phyloP scores from a whole-genome alignment of 306 rosid species.

The Argentina anserina region DNA sequence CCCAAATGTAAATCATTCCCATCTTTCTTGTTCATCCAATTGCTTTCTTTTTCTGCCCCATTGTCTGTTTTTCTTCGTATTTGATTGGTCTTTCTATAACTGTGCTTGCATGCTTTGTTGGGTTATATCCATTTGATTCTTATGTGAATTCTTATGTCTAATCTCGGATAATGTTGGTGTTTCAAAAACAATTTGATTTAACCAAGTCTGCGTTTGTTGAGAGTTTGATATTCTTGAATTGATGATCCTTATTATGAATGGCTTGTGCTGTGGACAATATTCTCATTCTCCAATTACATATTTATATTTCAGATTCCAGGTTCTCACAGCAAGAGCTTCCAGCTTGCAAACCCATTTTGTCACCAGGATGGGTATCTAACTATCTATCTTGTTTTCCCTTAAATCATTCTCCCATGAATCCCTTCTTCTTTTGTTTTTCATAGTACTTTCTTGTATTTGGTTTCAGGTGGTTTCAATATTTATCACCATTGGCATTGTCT shows the following conservation, averaged over 20 bases:
- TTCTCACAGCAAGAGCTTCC: slow-evolving; percentile 93
- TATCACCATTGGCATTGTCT: slow-evolving; percentile 50
- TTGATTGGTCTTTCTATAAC: too few species aligned
- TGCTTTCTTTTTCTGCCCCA: not conserved
- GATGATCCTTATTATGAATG: not conserved
- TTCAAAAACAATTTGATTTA: not conserved
- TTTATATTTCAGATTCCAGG: slow-evolving; percentile 62
- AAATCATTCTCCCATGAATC: not conserved
- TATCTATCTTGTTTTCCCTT: slow-evolving; percentile 23
- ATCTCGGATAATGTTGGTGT: not conserved
- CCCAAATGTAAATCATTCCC: slow-evolving; percentile 25
- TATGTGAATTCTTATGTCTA: not conserved
- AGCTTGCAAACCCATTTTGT: slow-evolving; percentile 89
- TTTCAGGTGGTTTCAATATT: slow-evolving; percentile 66
- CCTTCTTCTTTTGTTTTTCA: not conserved
- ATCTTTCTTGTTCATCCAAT: not conserved
- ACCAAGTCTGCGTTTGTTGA: not conserved
- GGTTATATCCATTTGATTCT: not conserved
- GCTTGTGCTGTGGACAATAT: not conserved
- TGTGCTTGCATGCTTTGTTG: not conserved
- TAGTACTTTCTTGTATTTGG: not conserved
- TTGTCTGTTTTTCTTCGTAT: not conserved
- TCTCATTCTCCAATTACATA: too few species aligned
- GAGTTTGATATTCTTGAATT: not conserved
- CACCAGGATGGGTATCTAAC: slow-evolving; percentile 73